Evolutionary conservation across 2,329 filamentous ascomycete genomes (phyloP).

Genomic region (Cytospora paraplurivora): DNA sequence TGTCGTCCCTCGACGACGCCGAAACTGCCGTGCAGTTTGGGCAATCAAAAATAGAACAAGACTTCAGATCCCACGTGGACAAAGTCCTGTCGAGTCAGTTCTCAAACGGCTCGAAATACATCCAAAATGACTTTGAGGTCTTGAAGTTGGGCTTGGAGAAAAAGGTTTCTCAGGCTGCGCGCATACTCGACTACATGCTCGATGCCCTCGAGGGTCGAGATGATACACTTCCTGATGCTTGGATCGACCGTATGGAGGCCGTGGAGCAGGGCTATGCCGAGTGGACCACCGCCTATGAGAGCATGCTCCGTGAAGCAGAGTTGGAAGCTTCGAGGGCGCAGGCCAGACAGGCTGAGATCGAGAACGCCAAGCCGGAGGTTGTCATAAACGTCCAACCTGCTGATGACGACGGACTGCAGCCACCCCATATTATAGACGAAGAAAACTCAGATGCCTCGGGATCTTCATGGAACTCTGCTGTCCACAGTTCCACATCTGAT

Average conservation of each 20-base stretch:
- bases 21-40: slow-evolving; percentile 66
- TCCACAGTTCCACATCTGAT: neutral
- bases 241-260: slow-evolving; percentile 84
- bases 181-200: slow-evolving; percentile 79
- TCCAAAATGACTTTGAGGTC: slow-evolving; percentile 53
- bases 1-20: slow-evolving; percentile 66
- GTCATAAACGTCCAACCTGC: slow-evolving; percentile 22
- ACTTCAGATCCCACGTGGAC: slow-evolving; percentile 29
- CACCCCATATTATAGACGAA: neutral
- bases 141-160: slow-evolving; percentile 66
- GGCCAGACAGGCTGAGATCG: neutral
- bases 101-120: slow-evolving; percentile 37
- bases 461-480: neutral
- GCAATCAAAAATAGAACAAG: slow-evolving; percentile 60
- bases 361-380: slow-evolving; percentile 6
- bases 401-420: neutral
- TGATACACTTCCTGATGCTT: slow-evolving; percentile 81
- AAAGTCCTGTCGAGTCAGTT: slow-evolving; percentile 15
- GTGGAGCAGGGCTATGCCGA: slow-evolving; percentile 76
- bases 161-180: slow-evolving; percentile 70
- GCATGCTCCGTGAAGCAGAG: slow-evolving; percentile 70
- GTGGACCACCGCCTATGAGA: slow-evolving; percentile 80
- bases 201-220: slow-evolving; percentile 81
- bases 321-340: slow-evolving; percentile 37
- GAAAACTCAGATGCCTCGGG: slow-evolving; percentile 3